Conservation (phyloP, 257 asterid genomes). For the Verbena officinalis region DNA sequence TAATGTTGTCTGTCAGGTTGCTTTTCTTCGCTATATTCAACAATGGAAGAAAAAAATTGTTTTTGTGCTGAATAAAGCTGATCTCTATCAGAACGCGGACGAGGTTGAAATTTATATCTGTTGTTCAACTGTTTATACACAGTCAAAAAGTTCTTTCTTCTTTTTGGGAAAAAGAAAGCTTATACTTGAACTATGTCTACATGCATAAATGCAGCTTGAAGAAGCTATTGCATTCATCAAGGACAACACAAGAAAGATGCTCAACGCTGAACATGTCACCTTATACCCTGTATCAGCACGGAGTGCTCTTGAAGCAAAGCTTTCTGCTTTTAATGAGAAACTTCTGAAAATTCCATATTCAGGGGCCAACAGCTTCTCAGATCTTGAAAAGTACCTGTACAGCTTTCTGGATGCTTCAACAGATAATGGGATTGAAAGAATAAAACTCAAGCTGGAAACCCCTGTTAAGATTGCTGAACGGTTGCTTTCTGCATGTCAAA, state of each 20-base stretch:
- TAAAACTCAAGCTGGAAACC: constrained; percentile 90
- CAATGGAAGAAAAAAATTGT: constrained; percentile 92
- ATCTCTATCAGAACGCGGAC: constrained; percentile 61
- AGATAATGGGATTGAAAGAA: constrained; percentile 78
- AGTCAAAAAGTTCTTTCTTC: constrained; percentile 19
- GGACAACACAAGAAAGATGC: constrained; percentile 74
- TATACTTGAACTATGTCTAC: constrained; percentile 11
- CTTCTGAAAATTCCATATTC: constrained; percentile 43
- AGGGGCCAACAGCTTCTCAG: constrained; percentile 61
- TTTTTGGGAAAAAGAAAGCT: constrained; percentile 5
- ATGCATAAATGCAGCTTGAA: constrained; percentile 60
- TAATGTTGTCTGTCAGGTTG: constrained; percentile 58
- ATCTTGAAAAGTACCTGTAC: constrained; percentile 77
- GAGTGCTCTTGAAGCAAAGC: constrained; percentile 81
- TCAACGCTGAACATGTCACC: constrained; percentile 68
- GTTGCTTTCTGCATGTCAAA: constrained; percentile 77
- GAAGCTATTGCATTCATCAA: constrained; percentile 84
- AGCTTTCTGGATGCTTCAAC: constrained; percentile 89
- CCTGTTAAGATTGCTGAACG: constrained; percentile 84
- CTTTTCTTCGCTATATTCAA: constrained; percentile 92
- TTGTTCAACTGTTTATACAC: constrained; percentile 27
- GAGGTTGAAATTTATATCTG: constrained; percentile 64
- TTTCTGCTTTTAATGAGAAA: constrained; percentile 47
- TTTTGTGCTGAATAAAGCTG: constrained; percentile 89
- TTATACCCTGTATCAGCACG: constrained; percentile 92